Conservation (phyloP, 805 yeast species). For the Wickerhamiella nectarea region DNA sequence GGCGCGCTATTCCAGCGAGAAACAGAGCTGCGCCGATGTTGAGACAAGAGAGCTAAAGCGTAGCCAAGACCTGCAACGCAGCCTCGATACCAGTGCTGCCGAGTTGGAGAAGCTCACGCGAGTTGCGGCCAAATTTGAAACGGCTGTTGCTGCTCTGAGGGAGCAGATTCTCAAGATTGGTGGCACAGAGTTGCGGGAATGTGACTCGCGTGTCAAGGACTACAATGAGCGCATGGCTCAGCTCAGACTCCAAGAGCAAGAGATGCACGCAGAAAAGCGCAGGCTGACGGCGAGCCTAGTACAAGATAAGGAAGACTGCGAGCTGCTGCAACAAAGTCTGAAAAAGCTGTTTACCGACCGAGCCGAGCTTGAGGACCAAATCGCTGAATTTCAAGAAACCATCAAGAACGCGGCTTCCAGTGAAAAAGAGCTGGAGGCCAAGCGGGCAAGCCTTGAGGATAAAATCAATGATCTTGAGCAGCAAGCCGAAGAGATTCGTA, state of each 20-base stretch:
- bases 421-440: not conserved
- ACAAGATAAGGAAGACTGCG: slow-evolving; percentile 37
- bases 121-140: slow-evolving; percentile 43
- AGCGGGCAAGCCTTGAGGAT: slow-evolving; percentile 9
- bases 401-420: not conserved
- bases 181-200: slow-evolving; percentile 62
- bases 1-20: not conserved
- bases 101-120: slow-evolving; percentile 37
- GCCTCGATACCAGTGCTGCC: slow-evolving; percentile 28
- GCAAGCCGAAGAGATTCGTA: too few relatives aligned
- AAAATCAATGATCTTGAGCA: slow-evolving; percentile 27
- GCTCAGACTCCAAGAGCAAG: slow-evolving; percentile 40
- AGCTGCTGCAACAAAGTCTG: slow-evolving; percentile 37
- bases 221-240: slow-evolving; percentile 52
- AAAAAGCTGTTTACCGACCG: slow-evolving; percentile 22
- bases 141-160: slow-evolving; percentile 46
- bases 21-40: not conserved
- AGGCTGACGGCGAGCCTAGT: slow-evolving; percentile 53
- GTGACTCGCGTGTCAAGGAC: slow-evolving; percentile 70
- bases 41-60: not conserved
- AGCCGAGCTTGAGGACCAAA: not conserved
- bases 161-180: slow-evolving; percentile 81
- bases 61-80: not conserved
- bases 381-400: not conserved
- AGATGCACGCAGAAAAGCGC: slow-evolving; percentile 40